These are phyloP conservation scores for Pseudozyma thailandica DNA, from an alignment of 1,284 basidiomycete species.

Conservation along the genomic window DNA sequence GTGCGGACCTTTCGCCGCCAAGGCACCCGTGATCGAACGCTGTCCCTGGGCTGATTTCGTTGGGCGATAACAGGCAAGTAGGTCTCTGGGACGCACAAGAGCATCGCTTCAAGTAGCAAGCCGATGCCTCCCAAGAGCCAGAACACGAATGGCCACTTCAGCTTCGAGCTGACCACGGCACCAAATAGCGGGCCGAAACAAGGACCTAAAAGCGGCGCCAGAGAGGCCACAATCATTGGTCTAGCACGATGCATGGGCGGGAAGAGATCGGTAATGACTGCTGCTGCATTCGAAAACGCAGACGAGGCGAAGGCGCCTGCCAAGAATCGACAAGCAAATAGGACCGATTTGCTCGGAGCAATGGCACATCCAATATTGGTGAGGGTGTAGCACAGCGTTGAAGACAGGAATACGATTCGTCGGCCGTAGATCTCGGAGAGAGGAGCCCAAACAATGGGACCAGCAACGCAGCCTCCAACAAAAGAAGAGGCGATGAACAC, in stretches of 20 bases:
- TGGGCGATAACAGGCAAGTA: constrained; percentile 21
- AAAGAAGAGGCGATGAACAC: constrained; percentile 37
- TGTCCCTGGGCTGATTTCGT: constrained; percentile 1
- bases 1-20: constrained; percentile 8
- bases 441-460: constrained; percentile 47
- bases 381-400: constrained; percentile 21
- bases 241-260: constrained; percentile 17
- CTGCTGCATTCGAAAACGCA: constrained; percentile 45
- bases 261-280: constrained; percentile 45
- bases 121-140: constrained; percentile 30
- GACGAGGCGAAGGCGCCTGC: constrained; percentile 41
- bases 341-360: constrained; percentile 23
- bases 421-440: constrained; percentile 39
- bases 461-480: constrained; percentile 45
- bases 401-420: constrained; percentile 11
- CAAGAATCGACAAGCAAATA: constrained; percentile 33
- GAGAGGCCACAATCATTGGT: constrained; percentile 37
- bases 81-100: constrained; percentile 36
- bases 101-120: constrained; percentile 11
- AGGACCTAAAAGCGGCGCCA: constrained; percentile 29
- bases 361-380: constrained; percentile 34
- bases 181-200: constrained; percentile 44
- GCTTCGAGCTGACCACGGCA: constrained; percentile 6
- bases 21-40: not conserved
- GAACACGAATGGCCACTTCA: constrained; percentile 35